These are phyloP conservation scores for Dorcoceras hygrometricum DNA, from an alignment of 257 asterid genomes.

Conservation along the genomic window DNA sequence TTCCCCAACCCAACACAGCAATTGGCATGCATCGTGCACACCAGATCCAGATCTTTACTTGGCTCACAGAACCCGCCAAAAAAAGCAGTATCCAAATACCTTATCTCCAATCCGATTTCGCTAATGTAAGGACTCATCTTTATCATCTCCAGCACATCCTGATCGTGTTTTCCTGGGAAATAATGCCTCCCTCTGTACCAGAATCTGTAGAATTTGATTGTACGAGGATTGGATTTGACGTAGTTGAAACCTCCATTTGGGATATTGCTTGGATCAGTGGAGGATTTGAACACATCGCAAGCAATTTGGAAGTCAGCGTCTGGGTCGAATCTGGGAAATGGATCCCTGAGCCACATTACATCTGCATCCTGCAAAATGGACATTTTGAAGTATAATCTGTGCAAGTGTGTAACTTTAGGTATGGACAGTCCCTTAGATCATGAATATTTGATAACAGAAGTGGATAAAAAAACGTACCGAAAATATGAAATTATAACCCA, in stretches of 20 bases:
- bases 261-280: not conserved
- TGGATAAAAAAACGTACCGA: slow-evolving; percentile 30
- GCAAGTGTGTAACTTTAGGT: too few relatives aligned
- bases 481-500: slow-evolving; percentile 52
- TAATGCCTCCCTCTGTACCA: not conserved
- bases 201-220: not conserved
- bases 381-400: too few relatives aligned
- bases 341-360: slow-evolving; percentile 56
- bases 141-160: slow-evolving; percentile 46
- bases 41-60: slow-evolving; percentile 43
- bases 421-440: too few relatives aligned
- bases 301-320: slow-evolving; percentile 23
- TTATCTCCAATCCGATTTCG: slow-evolving; percentile 41
- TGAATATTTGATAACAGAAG: not conserved
- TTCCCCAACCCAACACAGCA: slow-evolving; percentile 13
- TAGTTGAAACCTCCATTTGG: not conserved
- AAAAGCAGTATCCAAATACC: slow-evolving; percentile 42
- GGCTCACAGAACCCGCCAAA: slow-evolving; percentile 61
- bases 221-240: not conserved
- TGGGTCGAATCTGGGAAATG: slow-evolving; percentile 40
- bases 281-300: not conserved
- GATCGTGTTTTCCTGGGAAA: slow-evolving; percentile 41
- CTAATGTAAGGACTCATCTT: slow-evolving; percentile 33
- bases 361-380: slow-evolving; percentile 45
- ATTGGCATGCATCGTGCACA: slow-evolving; percentile 68